Evolutionary conservation across 305 asterid species (phyloP).

Genomic region (Solanum hybrid): DNA sequence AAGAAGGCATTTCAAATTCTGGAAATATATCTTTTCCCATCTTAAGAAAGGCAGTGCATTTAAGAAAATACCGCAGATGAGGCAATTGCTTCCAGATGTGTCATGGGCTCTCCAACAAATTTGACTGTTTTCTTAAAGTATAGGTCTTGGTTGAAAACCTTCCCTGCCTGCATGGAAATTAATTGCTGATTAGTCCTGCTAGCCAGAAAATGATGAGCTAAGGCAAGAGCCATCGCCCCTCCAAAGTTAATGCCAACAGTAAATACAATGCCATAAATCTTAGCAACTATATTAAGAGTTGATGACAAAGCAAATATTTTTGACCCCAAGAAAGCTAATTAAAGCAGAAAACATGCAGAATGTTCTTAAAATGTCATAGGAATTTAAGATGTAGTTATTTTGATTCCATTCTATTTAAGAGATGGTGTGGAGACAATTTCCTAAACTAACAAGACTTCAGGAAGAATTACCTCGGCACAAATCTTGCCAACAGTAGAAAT

Average conservation of each 20-base stretch:
- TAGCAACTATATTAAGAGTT: constrained; percentile 34
- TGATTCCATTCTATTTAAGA: not conserved
- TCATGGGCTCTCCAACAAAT: constrained; percentile 90
- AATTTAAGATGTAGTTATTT: not conserved
- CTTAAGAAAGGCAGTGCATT: not conserved
- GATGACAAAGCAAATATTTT: not conserved
- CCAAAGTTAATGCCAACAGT: not conserved
- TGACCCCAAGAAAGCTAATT: not conserved
- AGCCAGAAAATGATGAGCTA: not conserved
- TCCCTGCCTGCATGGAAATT: constrained; percentile 60
- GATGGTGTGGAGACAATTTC: not conserved
- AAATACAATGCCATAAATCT: constrained; percentile 66
- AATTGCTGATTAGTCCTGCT: not conserved
- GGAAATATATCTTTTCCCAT: not conserved
- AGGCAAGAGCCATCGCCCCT: not conserved
- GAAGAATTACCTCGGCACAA: constrained; percentile 60
- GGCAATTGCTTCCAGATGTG: constrained; percentile 90
- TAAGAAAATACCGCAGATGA: constrained; percentile 78
- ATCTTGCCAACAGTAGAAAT: constrained; percentile 82
- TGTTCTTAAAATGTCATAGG: not conserved
- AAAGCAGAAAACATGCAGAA: not conserved
- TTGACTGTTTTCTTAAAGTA: constrained; percentile 93
- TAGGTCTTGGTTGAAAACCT: constrained; percentile 82
- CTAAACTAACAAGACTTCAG: not conserved
- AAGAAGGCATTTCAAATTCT: not conserved